Base-by-base conservation (phyloP, 495 filamentous ascomycete species). In the Evansstolkia leycettana region DNA sequence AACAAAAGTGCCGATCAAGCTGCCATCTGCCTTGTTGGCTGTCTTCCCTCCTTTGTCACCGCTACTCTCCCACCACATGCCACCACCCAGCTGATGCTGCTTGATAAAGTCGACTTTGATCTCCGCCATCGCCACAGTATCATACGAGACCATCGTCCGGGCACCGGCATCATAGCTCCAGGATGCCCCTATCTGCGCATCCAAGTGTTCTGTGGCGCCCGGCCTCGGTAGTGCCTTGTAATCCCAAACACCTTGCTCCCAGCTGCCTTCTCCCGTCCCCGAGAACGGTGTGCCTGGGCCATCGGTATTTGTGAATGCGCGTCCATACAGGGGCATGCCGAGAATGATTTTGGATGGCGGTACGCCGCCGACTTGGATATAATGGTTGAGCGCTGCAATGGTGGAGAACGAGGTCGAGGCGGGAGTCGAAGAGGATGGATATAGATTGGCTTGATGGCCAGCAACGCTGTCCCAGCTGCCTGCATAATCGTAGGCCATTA, bases 1-100 rank as follows among this genome's bases (percentile, higher is more conserved):
- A 11, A 76, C 71, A 42, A 69, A 65, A 7, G 67, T 74, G 15
- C 62, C 64, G 28, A 89, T 73, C 57, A 88, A 50, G 49, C 80
- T 81, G 25, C 64, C 66, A 3, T 62, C 59, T 1, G 67, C 73
- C 2, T 50, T 52, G 34, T 52, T 49, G 12, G 54, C 62, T 17
- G 44, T 40, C 47, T 43, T 57, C 4, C 59, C 62, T 23, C 59
- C 64, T 50, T 70, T 78, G 50, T 95, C 89, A 33, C 77, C 81
- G 49, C 78, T 85, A 23, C 75, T 78, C 61, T 95, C 89, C 90
- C 89, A 96, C 73, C 84, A 96, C 76, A 95, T 92, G 0, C 73
- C 82, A 10, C 90, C 88, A 16, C 83, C 88, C 5, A 94, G 69
- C 19, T 69, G 64, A 19, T 67, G 68, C 8, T 67, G 35, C 41